Evolutionary conservation across 495 filamentous ascomycete genomes (phyloP).

Genomic region (Penicillium crystallinum): DNA sequence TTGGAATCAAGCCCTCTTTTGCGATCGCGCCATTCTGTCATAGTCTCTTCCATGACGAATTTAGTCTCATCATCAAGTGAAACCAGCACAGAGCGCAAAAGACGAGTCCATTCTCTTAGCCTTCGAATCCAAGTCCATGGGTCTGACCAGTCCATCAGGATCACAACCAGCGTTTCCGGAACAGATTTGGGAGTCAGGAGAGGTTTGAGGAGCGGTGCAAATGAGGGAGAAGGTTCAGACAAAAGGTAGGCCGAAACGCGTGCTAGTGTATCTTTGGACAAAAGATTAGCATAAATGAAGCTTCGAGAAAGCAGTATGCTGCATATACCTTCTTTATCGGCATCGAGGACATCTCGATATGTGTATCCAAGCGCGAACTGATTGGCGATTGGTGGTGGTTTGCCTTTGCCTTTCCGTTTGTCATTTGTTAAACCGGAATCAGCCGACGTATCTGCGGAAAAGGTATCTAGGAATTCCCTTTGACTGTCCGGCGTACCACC

Average conservation of each 20-base stretch:
- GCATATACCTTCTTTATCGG: conserved; percentile 78
- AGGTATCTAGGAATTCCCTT: conserved; percentile 79
- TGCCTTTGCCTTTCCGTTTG: conserved; percentile 56
- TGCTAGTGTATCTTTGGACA: conserved; percentile 69
- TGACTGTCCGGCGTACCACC: conserved; percentile 87
- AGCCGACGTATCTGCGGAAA: conserved; percentile 56
- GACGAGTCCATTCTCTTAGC: conserved; percentile 78
- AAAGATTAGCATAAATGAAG: neutral
- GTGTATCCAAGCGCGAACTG: conserved; percentile 92
- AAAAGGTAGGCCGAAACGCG: conserved; percentile 89
- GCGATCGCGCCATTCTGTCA: conserved; percentile 54
- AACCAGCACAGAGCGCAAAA: conserved; percentile 69
- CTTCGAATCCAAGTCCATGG: conserved; percentile 91
- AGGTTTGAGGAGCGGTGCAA: conserved; percentile 76
- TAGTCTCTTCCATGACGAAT: conserved; percentile 78
- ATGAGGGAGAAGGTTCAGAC: conserved; percentile 72
- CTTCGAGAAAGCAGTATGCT: neutral
- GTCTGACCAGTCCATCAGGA: conserved; percentile 87
- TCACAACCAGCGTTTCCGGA: conserved; percentile 79
- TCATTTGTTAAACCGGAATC: conserved; percentile 50
- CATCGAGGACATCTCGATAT: conserved; percentile 90
- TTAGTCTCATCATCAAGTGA: conserved; percentile 72
- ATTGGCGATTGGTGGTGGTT: conserved; percentile 78
- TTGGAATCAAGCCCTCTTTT: conserved; percentile 40
- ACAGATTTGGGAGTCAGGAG: conserved; percentile 82